phyloP scores from a whole-genome alignment of 331 rosid genomes.

The Quercus lobata region DNA sequence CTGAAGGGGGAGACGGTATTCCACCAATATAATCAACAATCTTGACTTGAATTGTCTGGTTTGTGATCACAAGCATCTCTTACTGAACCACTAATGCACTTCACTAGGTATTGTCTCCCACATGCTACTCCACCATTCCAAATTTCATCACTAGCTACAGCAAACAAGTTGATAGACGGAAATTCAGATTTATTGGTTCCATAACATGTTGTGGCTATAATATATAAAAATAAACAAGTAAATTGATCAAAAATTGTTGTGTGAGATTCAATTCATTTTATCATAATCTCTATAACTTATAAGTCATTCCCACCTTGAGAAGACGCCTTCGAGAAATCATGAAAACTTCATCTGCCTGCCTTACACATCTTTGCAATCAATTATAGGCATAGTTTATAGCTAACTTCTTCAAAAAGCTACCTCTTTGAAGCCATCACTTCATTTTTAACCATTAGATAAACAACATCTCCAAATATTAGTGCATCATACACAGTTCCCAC shows the following conservation, averaged over 20 bases:
- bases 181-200: conserved; percentile 48
- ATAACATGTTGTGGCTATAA: conserved; percentile 56
- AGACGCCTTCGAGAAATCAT: conserved; percentile 47
- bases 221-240: no score
- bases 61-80: conserved; percentile 39
- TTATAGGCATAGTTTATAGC: conserved; percentile 46
- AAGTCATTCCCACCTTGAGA: conserved; percentile 59
- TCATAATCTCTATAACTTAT: conserved; percentile 19
- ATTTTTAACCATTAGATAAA: conserved; percentile 52
- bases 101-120: conserved; percentile 64
- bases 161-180: conserved; percentile 59
- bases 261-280: no score
- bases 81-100: conserved; percentile 57
- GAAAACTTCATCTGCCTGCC: conserved; percentile 41
- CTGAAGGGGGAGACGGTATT: conserved; percentile 13
- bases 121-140: conserved; percentile 79
- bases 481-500: conserved; percentile 30
- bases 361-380: conserved; percentile 43
- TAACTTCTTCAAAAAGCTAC: conserved; percentile 26
- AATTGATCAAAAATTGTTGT: not conserved
- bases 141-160: conserved; percentile 61
- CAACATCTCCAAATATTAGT: conserved; percentile 4
- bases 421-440: conserved; percentile 43
- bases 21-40: conserved; percentile 38
- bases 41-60: conserved; percentile 46